Percentiles rank a stretch among this genome's conserved stretches.
Conservation (phyloP, 441 rosid species). For the Euphorbia schlechtendalii region DNA sequence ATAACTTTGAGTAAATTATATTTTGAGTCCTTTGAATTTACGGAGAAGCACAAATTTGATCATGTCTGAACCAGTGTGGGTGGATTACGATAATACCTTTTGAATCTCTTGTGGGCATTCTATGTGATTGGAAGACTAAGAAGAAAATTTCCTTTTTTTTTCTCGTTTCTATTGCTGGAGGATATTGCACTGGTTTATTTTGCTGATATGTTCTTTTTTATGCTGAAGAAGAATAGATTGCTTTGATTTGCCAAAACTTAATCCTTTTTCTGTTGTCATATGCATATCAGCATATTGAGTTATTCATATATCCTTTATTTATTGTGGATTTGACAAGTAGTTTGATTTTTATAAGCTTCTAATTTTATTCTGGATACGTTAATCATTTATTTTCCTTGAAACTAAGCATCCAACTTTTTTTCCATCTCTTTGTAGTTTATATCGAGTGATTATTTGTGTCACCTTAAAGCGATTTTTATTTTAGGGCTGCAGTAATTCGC, state of each 20-base stretch:
- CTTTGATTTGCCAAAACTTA: neutral
- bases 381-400: no score
- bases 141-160: neutral
- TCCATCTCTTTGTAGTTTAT: neutral
- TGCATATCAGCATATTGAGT: neutral
- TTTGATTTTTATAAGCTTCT: neutral
- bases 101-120: neutral
- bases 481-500: conserved; percentile 78
- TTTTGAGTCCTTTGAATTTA: conserved; percentile 4
- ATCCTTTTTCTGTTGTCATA: neutral
- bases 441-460: conserved; percentile 10
- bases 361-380: neutral
- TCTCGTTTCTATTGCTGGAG: neutral
- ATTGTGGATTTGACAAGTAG: neutral
- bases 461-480: conserved; percentile 30
- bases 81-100: neutral
- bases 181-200: neutral
- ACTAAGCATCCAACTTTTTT: no score
- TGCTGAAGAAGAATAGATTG: no score
- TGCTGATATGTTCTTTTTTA: neutral
- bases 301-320: neutral
- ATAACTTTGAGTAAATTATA: no score
- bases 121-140: neutral
- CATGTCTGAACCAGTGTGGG: neutral
- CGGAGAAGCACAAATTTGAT: neutral